Evolutionary conservation across 768 basidiomycete genomes (phyloP).

Genomic region (Lactifluus hygrophoroides): DNA sequence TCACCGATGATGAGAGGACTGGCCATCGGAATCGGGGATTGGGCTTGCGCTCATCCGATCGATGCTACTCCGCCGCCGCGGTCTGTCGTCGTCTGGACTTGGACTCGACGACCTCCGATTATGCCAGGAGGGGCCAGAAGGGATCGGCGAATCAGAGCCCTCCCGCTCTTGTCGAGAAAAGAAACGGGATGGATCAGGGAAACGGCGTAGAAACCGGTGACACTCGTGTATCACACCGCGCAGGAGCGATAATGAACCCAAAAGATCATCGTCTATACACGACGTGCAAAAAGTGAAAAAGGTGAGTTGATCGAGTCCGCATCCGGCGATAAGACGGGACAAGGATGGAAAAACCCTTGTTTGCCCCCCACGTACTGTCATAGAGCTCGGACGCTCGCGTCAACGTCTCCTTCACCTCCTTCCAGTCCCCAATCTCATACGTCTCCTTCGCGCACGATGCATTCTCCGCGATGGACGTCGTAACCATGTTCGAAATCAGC

Average conservation of each 20-base stretch:
- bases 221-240: slow-evolving; percentile 62
- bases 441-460: background rate
- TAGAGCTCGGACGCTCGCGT: slow-evolving; percentile 47
- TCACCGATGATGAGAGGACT: background rate
- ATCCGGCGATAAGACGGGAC: background rate
- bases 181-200: slow-evolving; percentile 49
- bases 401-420: slow-evolving; percentile 53
- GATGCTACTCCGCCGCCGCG: background rate
- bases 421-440: slow-evolving; percentile 45
- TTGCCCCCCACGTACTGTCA: slow-evolving; percentile 45
- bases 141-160: background rate
- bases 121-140: background rate
- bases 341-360: no score
- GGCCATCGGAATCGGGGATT: background rate
- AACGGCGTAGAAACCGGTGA: slow-evolving; percentile 47
- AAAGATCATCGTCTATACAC: slow-evolving; percentile 35
- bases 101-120: background rate
- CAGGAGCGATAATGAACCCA: slow-evolving; percentile 45
- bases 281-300: no score
- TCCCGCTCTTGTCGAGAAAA: slow-evolving; percentile 21
- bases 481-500: slow-evolving; percentile 7
- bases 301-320: background rate
- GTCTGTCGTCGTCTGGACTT: background rate
- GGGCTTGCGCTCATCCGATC: background rate
- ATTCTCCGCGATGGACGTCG: slow-evolving; percentile 17